Conservation (phyloP, 305 asterid genomes). For the Caryopteris hybrid region DNA sequence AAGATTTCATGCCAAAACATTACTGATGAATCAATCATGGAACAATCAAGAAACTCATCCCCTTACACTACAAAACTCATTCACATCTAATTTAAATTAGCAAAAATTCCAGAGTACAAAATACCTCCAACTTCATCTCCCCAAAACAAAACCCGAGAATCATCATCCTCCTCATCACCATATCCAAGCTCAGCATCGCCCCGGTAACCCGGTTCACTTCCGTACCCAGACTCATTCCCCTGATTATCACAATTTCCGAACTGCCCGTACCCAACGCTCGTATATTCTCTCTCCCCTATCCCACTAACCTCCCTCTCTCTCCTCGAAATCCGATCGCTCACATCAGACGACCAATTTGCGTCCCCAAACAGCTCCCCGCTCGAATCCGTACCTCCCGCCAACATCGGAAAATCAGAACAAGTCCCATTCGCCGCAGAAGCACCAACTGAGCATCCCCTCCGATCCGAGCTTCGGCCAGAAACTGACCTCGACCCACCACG, state of each 20-base stretch:
- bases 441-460: conserved; percentile 73
- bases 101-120: background rate
- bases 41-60: background rate
- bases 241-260: conserved; percentile 50
- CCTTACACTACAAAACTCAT: background rate
- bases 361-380: conserved; percentile 96
- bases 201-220: conserved; percentile 90
- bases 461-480: conserved; percentile 92
- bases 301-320: conserved; percentile 55
- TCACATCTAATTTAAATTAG: background rate
- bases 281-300: conserved; percentile 55
- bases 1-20: background rate
- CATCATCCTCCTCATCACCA: conserved; percentile 92
- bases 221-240: conserved; percentile 90
- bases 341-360: conserved; percentile 88
- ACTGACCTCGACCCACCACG: conserved; percentile 83
- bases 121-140: conserved; percentile 82
- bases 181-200: conserved; percentile 90
- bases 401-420: conserved; percentile 83
- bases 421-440: conserved; percentile 85
- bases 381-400: conserved; percentile 89
- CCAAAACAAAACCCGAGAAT: conserved; percentile 67
- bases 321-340: conserved; percentile 64
- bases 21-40: background rate
- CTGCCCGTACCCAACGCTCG: conserved; percentile 39